phyloP scores from a whole-genome alignment of 441 rosid genomes.

The Hura crepitans region DNA sequence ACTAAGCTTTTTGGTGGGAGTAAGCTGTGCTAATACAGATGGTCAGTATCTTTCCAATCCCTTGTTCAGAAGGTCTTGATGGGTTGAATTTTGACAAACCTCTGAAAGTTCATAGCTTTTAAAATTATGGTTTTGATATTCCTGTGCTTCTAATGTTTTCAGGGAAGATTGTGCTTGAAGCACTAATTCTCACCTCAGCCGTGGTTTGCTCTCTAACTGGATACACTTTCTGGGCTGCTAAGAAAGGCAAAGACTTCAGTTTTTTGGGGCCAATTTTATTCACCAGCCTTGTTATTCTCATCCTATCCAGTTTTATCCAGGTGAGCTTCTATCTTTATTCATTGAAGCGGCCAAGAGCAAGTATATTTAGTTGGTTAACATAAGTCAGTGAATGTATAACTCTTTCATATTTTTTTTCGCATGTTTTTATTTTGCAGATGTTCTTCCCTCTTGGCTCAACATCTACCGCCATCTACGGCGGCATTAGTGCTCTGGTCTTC shows the following conservation, averaged over 20 bases:
- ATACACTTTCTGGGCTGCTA: conserved; percentile 93
- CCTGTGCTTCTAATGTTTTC: conserved; percentile 9
- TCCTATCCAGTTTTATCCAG: conserved; percentile 77
- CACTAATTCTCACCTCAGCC: conserved; percentile 63
- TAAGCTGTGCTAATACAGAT: conserved; percentile 82
- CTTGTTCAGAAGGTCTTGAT: not conserved
- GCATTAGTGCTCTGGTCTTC: conserved; percentile 65
- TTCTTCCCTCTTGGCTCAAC: conserved; percentile 67
- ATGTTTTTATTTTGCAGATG: conserved; percentile 42
- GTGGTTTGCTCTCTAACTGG: conserved; percentile 72
- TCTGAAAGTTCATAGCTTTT: not conserved
- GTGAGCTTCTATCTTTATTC: conserved; percentile 27
- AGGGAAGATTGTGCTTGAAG: conserved; percentile 79
- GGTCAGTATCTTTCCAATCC: conserved; percentile 40
- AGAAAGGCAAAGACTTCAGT: conserved; percentile 76
- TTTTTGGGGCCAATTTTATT: conserved; percentile 91
- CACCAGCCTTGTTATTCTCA: conserved; percentile 61
- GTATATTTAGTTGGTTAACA: not conserved
- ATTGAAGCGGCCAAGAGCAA: conserved; percentile 9
- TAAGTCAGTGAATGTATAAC: not conserved
- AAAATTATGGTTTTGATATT: not conserved
- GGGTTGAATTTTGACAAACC: not conserved
- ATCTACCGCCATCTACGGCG: conserved; percentile 74
- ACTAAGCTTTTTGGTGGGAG: conserved; percentile 76
- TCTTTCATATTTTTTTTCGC: not conserved